phyloP scores from a whole-genome alignment of 192 early-diverging fungal genomes.

The Rhizoclosmatium sp. region DNA sequence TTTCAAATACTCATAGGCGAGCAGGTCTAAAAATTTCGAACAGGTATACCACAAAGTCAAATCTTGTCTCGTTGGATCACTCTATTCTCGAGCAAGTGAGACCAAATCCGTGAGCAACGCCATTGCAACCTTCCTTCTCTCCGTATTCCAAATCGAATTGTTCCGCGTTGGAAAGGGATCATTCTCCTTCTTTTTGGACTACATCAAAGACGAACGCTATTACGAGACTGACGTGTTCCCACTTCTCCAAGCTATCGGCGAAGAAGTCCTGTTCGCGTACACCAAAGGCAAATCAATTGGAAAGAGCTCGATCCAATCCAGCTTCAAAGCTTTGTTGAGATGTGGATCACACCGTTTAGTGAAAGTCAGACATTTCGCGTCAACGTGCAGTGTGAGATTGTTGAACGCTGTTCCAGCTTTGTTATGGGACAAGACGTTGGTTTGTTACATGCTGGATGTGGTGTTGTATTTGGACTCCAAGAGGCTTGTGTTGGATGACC shows the following conservation, averaged over 20 bases:
- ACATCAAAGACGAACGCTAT: constrained; percentile 88
- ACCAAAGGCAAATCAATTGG: constrained; percentile 21
- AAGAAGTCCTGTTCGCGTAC: constrained; percentile 48
- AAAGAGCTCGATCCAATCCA: constrained; percentile 10
- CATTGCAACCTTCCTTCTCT: constrained; percentile 81
- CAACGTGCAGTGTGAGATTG: constrained; percentile 56
- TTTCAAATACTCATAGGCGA: neutral
- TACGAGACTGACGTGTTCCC: constrained; percentile 75
- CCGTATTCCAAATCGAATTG: constrained; percentile 84
- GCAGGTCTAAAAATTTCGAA: neutral
- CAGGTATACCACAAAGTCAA: constrained; percentile 26
- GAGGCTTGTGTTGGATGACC: constrained; percentile 12
- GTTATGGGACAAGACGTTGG: constrained; percentile 75
- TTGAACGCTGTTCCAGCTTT: constrained; percentile 79
- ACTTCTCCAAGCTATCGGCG: constrained; percentile 81
- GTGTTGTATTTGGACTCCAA: constrained; percentile 77
- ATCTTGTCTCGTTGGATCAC: neutral
- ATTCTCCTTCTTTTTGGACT: constrained; percentile 76
- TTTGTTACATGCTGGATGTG: constrained; percentile 82
- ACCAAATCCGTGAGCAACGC: constrained; percentile 65
- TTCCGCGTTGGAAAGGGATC: constrained; percentile 64
- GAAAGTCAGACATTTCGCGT: constrained; percentile 54
- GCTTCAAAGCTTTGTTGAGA: constrained; percentile 52
- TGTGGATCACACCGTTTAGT: constrained; percentile 70
- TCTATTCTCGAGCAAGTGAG: constrained; percentile 2